Percentiles rank a stretch among this genome's conserved stretches.
Evolutionary conservation across 345 rosid genomes (phyloP).

Genomic region (Arabidopsis suecica): DNA sequence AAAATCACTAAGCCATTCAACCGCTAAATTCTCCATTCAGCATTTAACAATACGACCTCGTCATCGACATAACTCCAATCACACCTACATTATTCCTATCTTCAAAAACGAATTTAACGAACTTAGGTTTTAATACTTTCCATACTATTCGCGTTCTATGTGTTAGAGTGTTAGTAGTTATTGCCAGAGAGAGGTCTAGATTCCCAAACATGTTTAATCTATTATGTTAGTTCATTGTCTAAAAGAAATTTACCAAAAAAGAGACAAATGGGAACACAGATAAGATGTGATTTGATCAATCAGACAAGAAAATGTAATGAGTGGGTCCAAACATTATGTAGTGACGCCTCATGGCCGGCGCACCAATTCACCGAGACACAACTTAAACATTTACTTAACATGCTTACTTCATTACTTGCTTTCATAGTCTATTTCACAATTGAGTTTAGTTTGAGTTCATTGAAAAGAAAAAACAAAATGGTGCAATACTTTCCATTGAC

Average conservation of each 20-base stretch:
- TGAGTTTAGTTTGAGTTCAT: constrained; percentile 38
- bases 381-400: constrained; percentile 27
- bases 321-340: constrained; percentile 49
- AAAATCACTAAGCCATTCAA: not conserved
- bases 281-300: constrained; percentile 37
- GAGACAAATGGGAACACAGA: constrained; percentile 25
- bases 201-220: constrained; percentile 31
- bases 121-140: constrained; percentile 8
- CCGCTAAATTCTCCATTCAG: not conserved
- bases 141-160: not conserved
- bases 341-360: constrained; percentile 47
- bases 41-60: not conserved
- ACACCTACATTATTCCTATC: constrained; percentile 23
- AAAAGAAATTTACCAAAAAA: not conserved
- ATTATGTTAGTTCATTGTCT: constrained; percentile 26
- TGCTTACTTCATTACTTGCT: constrained; percentile 33
- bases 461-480: not conserved
- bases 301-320: constrained; percentile 39
- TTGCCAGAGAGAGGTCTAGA: constrained; percentile 15
- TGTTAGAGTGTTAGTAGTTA: constrained; percentile 8
- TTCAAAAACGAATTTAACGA: not conserved
- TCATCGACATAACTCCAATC: constrained; percentile 9
- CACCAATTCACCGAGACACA: constrained; percentile 45
- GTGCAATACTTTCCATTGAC: constrained; percentile 35
- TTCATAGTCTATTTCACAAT: constrained; percentile 38